Percentiles rank a stretch among this genome's conserved stretches.
phyloP scores from a whole-genome alignment of 2,329 filamentous ascomycete genomes.

The Ophiocordyceps camponoti-rufipedis region DNA sequence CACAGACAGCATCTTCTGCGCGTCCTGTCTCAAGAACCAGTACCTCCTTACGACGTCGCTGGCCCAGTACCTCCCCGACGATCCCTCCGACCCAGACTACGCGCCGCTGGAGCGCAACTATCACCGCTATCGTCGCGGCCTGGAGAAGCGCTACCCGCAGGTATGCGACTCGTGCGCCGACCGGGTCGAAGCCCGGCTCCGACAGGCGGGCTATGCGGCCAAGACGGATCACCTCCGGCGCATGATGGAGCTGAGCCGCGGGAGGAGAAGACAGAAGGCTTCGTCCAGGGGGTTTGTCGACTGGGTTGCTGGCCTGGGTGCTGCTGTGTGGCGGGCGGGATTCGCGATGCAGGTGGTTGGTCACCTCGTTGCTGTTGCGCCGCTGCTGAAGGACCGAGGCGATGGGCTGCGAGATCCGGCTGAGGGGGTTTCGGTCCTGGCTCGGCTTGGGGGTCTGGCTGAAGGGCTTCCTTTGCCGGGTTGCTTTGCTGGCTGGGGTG shows the following conservation, averaged over 20 bases:
- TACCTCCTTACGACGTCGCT: slow-evolving; percentile 58
- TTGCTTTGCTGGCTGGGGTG: slow-evolving; percentile 24
- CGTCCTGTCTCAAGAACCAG: slow-evolving; percentile 76
- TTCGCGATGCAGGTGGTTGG: slow-evolving; percentile 28
- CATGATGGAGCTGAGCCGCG: slow-evolving; percentile 49
- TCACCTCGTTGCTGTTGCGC: slow-evolving; percentile 21
- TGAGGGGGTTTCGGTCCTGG: slow-evolving; percentile 4
- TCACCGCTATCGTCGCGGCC: slow-evolving; percentile 47
- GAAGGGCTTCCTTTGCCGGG: slow-evolving; percentile 21
- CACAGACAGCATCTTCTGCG: slow-evolving; percentile 40
- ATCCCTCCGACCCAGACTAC: slow-evolving; percentile 49
- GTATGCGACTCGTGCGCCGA: slow-evolving; percentile 70
- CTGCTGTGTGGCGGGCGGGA: slow-evolving; percentile 29
- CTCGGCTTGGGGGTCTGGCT: slow-evolving; percentile 4
- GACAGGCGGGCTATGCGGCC: slow-evolving; percentile 58
- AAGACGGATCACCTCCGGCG: slow-evolving; percentile 65
- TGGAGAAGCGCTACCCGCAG: slow-evolving; percentile 76
- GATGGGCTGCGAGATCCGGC: slow-evolving; percentile 17
- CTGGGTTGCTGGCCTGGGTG: slow-evolving; percentile 21
- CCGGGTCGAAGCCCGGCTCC: slow-evolving; percentile 50
- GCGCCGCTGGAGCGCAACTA: slow-evolving; percentile 48
- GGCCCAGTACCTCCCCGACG: slow-evolving; percentile 58
- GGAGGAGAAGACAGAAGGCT: slow-evolving; percentile 8
- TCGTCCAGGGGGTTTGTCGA: slow-evolving; percentile 21
- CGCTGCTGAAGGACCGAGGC: slow-evolving; percentile 9